These are phyloP conservation scores for Fusarium nodosum DNA, from an alignment of 2,329 filamentous ascomycete genomes.

Conservation along the genomic window DNA sequence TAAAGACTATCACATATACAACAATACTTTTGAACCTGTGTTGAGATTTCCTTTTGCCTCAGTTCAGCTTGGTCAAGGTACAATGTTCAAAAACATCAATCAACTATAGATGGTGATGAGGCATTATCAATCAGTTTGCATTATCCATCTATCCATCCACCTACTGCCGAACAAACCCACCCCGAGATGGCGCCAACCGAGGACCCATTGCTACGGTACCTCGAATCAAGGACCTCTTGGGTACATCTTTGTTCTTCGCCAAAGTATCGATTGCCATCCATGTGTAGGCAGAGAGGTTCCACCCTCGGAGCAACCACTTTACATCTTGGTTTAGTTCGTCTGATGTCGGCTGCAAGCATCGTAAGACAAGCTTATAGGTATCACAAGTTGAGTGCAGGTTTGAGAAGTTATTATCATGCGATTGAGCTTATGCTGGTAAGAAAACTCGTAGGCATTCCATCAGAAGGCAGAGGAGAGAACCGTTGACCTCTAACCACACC, in stretches of 20 bases:
- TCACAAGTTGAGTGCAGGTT: not conserved
- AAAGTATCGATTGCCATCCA: conserved; percentile 8
- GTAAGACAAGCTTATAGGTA: not conserved
- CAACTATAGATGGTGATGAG: conserved; percentile 32
- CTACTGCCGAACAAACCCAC: conserved; percentile 35
- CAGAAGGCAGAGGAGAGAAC: conserved; percentile 3
- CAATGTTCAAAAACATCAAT: not conserved
- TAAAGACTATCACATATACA: not conserved
- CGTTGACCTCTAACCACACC: not conserved
- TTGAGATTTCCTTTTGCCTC: not conserved
- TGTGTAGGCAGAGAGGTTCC: conserved; percentile 15
- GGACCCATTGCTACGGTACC: conserved; percentile 26
- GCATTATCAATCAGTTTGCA: conserved; percentile 47
- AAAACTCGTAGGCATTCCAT: conserved; percentile 1
- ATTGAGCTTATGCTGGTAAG: conserved; percentile 7
- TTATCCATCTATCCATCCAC: conserved; percentile 45
- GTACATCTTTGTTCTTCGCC: conserved; percentile 16
- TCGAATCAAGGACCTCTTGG: conserved; percentile 6
- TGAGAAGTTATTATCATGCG: not conserved
- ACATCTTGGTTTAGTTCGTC: conserved; percentile 9
- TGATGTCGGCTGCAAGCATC: conserved; percentile 3
- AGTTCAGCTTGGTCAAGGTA: not conserved
- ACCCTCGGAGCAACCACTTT: conserved; percentile 20
- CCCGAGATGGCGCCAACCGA: conserved; percentile 32
- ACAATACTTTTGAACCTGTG: too few species aligned